Evolutionary conservation across 2,329 filamentous ascomycete genomes (phyloP), one percentile per base, ranked within the genome.

Genomic region (Podosphaera fusca): DNA sequence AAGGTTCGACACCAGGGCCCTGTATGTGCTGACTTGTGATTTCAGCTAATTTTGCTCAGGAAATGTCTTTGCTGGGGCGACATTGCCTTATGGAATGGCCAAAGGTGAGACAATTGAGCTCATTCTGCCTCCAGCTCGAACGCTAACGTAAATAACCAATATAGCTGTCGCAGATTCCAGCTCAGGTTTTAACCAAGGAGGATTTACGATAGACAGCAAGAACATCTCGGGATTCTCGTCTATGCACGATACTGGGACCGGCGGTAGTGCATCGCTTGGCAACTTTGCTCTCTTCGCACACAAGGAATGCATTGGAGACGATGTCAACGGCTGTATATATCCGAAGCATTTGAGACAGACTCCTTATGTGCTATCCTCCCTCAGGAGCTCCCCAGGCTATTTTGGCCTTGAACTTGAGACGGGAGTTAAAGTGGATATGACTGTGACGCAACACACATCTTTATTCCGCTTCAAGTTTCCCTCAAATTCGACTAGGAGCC

Each of bases 211-310:
- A 5, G 69, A 72, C 60, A 70, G 72, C 67, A 73, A 61, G 55
- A 61, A 65, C 38, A 65, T 67, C 49, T 66, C 63, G 2, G 65
- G 65, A 6, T 67, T 67, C 34, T 65, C 63, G 34, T 64, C 66
- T 54, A 67, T 70, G 57, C 72, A 74, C 60, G 72, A 74, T 64
- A 70, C 68, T 49, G 72, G 72, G 4, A 74, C 72, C 0, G 72
- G 72, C 10, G 72, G 72, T 1, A 56, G 69, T 0, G 78, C 82
- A 0, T 85, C 80, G 3, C 69, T 87, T 14, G 84, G 83, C 12
- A 86, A 85, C 64, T 87, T 87, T 56, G 80, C 84, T 0, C 70
- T 87, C 1, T 87, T 87, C 60, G 74, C 82, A 0, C 82, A 85
- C 60, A 69, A 75, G 3, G 71, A 72, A 46, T 87, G 84, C 60